Base-by-base conservation (phyloP, 371 early-diverging fungal genomes). In the Apophysomyces elegans region DNA sequence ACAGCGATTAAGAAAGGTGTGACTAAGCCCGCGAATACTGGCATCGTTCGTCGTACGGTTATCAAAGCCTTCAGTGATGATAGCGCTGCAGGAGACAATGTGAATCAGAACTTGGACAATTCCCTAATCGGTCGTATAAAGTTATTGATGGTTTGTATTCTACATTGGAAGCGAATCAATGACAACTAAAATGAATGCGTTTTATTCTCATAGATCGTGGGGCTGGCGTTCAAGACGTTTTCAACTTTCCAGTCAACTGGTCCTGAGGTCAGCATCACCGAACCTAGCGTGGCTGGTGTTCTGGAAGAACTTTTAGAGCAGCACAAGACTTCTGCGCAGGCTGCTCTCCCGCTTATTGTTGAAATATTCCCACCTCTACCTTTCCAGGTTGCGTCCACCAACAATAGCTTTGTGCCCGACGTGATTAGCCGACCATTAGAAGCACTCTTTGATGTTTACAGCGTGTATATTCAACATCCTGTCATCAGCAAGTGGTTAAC, bases 141-240 rank as follows among this genome's bases (percentile, higher is more conserved):
- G 71, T 76, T 88, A 2, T 72, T 85, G n/a, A 63, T 69, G 67
- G 69, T 68, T 61, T 37, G 41, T 61, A 1, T 36, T 12, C 2
- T 18, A 37, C 43, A 61, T 0, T 65, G 39, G 37, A 44, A 41
- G 14, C n/a, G 16, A 9, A 41, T 37, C 12, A 21, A 37, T n/a
- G 14, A 39, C 32, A 26, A 26, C 54, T 50, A 21, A 50, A 50
- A 21, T 1, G 21, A 21, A 0, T 21, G 21, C 9, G 7, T 54
- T 62, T 50, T 62, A 67, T 67, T 47, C 35, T 67, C 21, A 58
- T 67, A 59, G 58, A 73, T 89, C 18, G 84, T 77, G 37, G 79
- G 85, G 76, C 88, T 89, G 64, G 77, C 88, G 35, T 78, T 88
- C 74, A 88, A 86, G 62, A 75, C 86, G 46, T 80, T 83, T 67